Evolutionary conservation across 345 rosid genomes (phyloP).

Genomic region (Brassica rapa): DNA sequence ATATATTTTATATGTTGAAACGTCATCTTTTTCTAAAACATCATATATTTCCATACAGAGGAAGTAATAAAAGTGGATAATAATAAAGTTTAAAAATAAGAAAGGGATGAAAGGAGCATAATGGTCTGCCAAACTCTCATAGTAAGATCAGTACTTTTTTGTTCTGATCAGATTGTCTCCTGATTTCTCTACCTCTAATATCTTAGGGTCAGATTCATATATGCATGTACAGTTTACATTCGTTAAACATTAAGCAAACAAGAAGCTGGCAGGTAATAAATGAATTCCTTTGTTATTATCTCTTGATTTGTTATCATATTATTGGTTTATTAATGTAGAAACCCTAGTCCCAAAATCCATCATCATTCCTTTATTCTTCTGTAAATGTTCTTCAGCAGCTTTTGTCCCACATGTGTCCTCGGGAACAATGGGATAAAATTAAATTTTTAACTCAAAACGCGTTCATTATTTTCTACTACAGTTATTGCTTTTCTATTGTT

Average conservation of each 20-base stretch:
- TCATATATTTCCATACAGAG: too few species aligned
- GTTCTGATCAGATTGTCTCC: conserved; percentile 42
- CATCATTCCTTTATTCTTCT: conserved; percentile 35
- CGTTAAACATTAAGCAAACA: conserved; percentile 37
- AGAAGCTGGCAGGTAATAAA: conserved; percentile 41
- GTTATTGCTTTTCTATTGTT: not conserved
- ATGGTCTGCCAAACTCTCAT: conserved; percentile 36
- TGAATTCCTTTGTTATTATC: conserved; percentile 13
- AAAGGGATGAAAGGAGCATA: conserved; percentile 6
- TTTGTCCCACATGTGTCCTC: conserved; percentile 36
- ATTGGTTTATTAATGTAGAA: conserved; percentile 30
- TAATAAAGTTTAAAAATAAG: not conserved
- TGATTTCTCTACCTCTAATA: conserved; percentile 30
- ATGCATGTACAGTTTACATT: not conserved
- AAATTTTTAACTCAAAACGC: not conserved
- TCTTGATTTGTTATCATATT: conserved; percentile 21
- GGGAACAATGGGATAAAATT: not conserved
- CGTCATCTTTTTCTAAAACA: too few species aligned
- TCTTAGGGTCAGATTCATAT: conserved; percentile 36
- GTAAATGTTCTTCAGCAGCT: conserved; percentile 42
- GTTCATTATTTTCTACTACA: not conserved
- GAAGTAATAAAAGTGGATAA: too few species aligned
- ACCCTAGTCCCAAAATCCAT: conserved; percentile 43
- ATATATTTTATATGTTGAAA: too few species aligned
- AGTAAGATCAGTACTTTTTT: conserved; percentile 10